Evolutionary conservation across 2,329 filamentous ascomycete species (phyloP).

Genomic region (Aureobasidium sp.): DNA sequence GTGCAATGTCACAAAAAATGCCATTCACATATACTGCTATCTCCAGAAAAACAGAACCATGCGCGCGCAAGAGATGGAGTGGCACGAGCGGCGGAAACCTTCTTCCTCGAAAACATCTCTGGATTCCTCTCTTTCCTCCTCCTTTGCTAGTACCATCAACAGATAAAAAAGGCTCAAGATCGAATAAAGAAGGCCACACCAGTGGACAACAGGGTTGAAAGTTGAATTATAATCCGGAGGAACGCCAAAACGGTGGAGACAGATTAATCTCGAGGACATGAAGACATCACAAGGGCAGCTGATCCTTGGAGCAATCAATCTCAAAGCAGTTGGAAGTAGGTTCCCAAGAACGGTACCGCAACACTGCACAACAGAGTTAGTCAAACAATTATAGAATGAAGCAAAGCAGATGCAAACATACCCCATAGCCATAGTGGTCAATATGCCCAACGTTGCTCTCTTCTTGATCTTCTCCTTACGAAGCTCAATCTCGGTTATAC

Average conservation of each 20-base stretch:
- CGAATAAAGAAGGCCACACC: not conserved
- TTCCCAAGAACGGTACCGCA: not conserved
- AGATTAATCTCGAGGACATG: not conserved
- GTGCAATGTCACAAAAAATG: not conserved
- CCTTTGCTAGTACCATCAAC: not conserved
- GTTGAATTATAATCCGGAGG: not conserved
- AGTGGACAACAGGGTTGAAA: not conserved
- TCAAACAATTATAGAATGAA: not conserved
- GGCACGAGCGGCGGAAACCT: not conserved
- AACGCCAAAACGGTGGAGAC: not conserved
- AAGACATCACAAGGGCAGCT: not conserved
- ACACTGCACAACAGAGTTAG: not conserved
- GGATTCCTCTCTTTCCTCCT: not conserved
- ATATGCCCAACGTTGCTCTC: slow-evolving; percentile 77
- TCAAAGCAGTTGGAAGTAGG: slow-evolving; percentile 2
- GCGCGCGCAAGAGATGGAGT: not conserved
- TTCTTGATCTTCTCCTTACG: slow-evolving; percentile 81
- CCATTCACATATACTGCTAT: slow-evolving; percentile 6
- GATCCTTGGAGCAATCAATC: not conserved
- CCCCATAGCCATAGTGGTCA: slow-evolving; percentile 83
- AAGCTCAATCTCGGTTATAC: slow-evolving; percentile 68
- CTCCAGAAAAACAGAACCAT: not conserved
- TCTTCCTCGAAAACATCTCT: not conserved
- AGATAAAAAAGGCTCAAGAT: not conserved
- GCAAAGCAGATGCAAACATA: slow-evolving; percentile 49